These are phyloP conservation scores for Pleurotus cornucopiae DNA, from an alignment of 768 basidiomycete genomes.

Conservation along the genomic window DNA sequence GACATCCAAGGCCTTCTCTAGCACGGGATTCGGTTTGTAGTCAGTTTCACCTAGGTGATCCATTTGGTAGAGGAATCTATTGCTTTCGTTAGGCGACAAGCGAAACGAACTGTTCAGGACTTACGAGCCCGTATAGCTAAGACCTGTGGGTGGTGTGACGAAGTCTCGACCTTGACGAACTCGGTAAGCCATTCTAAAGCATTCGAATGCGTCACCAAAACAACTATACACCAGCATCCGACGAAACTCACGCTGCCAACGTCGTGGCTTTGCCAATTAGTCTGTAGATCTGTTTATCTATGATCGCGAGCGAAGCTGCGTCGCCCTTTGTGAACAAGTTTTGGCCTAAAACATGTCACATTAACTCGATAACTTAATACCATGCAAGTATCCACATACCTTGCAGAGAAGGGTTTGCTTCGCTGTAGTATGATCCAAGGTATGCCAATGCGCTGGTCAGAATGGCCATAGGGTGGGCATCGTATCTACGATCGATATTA, in stretches of 20 bases:
- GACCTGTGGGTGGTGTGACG: conserved; percentile 75
- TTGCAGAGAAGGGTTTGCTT: conserved; percentile 85
- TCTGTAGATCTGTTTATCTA: conserved; percentile 92
- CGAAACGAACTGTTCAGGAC: conserved; percentile 18
- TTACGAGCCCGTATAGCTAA: conserved; percentile 82
- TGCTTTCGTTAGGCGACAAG: background rate
- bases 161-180: conserved; percentile 88
- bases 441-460: conserved; percentile 85
- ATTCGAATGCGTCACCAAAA: conserved; percentile 7
- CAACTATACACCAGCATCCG: background rate
- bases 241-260: conserved; percentile 67
- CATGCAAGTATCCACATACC: conserved; percentile 34
- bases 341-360: conserved; percentile 47
- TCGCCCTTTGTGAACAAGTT: conserved; percentile 71
- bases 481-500: conserved; percentile 50
- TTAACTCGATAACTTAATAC: background rate
- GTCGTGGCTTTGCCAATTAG: conserved; percentile 87
- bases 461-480: conserved; percentile 91
- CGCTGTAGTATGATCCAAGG: conserved; percentile 81
- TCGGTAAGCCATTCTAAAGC: conserved; percentile 81
- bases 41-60: conserved; percentile 72
- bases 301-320: conserved; percentile 60
- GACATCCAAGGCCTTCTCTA: conserved; percentile 84
- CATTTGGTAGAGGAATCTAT: conserved; percentile 86
- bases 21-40: conserved; percentile 78